These are phyloP conservation scores for Aspergillus heteromorphus DNA, from an alignment of 495 filamentous ascomycete species.

Conservation along the genomic window DNA sequence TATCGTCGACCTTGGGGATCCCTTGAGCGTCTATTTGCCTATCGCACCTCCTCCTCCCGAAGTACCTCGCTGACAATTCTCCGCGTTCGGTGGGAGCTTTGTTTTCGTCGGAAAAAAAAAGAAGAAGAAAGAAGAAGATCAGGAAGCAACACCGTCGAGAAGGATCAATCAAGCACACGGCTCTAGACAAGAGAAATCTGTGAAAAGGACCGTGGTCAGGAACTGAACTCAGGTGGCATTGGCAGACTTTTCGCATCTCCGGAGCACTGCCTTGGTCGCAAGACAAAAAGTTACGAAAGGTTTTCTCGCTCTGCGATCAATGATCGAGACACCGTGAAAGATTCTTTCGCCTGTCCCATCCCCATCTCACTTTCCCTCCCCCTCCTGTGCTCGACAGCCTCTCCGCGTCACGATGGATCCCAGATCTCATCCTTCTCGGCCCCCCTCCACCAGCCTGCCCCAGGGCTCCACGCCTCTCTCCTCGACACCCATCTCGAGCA, in stretches of 20 bases:
- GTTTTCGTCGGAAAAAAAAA: conserved; percentile 8
- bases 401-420: conserved; percentile 43
- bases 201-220: conserved; percentile 9
- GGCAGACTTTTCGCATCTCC: conserved; percentile 6
- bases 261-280: conserved; percentile 13
- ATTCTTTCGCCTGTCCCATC: conserved; percentile 20
- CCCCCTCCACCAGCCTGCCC: conserved; percentile 52
- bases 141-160: conserved; percentile 1
- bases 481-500: conserved; percentile 40
- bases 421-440: conserved; percentile 51
- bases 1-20: conserved; percentile 24
- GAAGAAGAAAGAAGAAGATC: conserved; percentile 3
- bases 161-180: conserved; percentile 13
- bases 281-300: conserved; percentile 14
- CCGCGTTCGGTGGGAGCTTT: conserved; percentile 15
- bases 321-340: conserved; percentile 46
- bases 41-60: conserved; percentile 1
- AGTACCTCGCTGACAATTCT: conserved; percentile 11
- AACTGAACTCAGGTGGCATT: conserved; percentile 7
- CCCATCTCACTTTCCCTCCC: conserved; percentile 24
- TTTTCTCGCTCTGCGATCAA: conserved; percentile 30
- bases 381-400: conserved; percentile 21
- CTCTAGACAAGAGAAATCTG: conserved; percentile 12
- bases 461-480: conserved; percentile 46
- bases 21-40: conserved; percentile 5